Evolutionary conservation across 2,329 filamentous ascomycete genomes (phyloP).

Genomic region (Ascosphaera apis): DNA sequence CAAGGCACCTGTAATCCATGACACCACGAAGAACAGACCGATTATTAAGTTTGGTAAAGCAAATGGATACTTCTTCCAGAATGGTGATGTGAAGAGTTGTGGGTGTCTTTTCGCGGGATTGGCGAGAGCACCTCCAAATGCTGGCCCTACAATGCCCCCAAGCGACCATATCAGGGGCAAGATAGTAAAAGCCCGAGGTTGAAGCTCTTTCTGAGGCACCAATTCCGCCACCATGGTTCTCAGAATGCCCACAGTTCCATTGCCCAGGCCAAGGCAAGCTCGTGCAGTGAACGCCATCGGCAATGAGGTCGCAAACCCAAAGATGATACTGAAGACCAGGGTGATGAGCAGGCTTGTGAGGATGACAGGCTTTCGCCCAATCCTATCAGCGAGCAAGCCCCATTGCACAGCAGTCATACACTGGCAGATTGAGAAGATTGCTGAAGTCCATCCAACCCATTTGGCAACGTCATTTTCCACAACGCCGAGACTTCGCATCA

Average conservation of each 20-base stretch:
- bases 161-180: constrained; percentile 86
- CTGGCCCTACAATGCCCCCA: constrained; percentile 69
- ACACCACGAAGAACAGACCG: constrained; percentile 52
- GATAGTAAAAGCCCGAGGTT: constrained; percentile 71
- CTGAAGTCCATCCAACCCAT: constrained; percentile 56
- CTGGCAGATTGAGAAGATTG: constrained; percentile 50
- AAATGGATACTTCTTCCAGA: constrained; percentile 62
- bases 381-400: constrained; percentile 53
- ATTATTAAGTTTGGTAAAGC: constrained; percentile 62
- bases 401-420: constrained; percentile 49
- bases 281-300: constrained; percentile 58
- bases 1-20: constrained; percentile 47
- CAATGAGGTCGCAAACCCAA: constrained; percentile 62
- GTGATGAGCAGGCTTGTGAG: constrained; percentile 51
- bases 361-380: constrained; percentile 66
- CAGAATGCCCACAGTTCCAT: constrained; percentile 88
- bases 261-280: constrained; percentile 58
- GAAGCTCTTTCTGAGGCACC: constrained; percentile 65
- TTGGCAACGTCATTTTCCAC: constrained; percentile 44
- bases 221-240: constrained; percentile 82
- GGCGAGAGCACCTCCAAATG: constrained; percentile 67
- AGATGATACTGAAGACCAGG: constrained; percentile 59
- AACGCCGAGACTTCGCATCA: constrained; percentile 60
- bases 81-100: constrained; percentile 37
- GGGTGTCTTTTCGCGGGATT: constrained; percentile 58